Conservation (phyloP, 805 yeast genomes). For the Lipomyces yamadae region DNA sequence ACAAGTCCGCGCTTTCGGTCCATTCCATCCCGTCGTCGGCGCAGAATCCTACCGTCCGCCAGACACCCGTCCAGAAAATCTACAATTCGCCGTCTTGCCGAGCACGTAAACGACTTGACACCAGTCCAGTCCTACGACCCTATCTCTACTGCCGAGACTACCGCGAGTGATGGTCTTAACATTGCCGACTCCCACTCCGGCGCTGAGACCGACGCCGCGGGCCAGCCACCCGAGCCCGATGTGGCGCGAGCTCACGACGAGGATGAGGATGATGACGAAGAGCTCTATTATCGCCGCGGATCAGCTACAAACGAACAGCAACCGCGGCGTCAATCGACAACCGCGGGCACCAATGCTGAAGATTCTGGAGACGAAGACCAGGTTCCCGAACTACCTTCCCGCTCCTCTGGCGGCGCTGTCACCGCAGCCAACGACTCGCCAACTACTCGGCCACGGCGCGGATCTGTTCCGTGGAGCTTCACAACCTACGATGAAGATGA, state of each 20-base stretch:
- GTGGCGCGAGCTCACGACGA: constrained; percentile 11
- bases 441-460: constrained; percentile 18
- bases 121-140: constrained; percentile 6
- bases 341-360: neutral
- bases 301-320: constrained; percentile 10
- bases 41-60: constrained; percentile 42
- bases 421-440: neutral
- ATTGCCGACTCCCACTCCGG: constrained; percentile 10
- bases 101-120: neutral
- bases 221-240: constrained; percentile 1
- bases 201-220: no score
- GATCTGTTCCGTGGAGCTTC: constrained; percentile 15
- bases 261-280: constrained; percentile 23
- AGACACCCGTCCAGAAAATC: constrained; percentile 26
- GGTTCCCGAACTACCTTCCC: neutral
- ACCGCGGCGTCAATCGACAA: constrained; percentile 11
- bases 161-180: neutral
- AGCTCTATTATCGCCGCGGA: constrained; percentile 27
- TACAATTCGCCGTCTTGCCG: constrained; percentile 17
- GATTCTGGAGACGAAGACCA: neutral
- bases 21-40: constrained; percentile 75
- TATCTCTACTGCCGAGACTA: neutral
- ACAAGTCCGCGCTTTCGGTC: constrained; percentile 77
- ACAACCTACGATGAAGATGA: constrained; percentile 13
- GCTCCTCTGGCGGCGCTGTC: neutral